Base-by-base conservation (phyloP, 108 stramenopile genomes). In the Fragilariopsis cylindrus region DNA sequence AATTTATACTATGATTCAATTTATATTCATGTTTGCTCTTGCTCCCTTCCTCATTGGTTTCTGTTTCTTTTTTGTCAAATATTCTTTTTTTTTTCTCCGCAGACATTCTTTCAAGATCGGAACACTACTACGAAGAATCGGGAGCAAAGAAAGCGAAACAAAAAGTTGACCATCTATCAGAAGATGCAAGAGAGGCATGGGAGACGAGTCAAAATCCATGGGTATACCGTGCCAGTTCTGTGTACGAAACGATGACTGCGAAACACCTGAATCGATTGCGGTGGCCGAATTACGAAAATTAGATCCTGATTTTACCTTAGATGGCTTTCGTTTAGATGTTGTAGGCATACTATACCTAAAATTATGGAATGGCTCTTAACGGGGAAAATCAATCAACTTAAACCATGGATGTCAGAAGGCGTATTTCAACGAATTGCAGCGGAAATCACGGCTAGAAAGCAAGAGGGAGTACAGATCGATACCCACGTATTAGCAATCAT, bases 161-260 rank as follows among this genome's bases (percentile, higher is more conserved):
- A 74, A 85, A 81, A 48, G 74, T 93, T 12, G 89, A 88, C 44
- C 84, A 97, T 66, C 72, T 93, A 43, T 57, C 63, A 8, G 93
- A 96, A 74, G 97, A 98, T 73, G 97, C 93, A 39, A 75, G 76
- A 19, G 98, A 98, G 82, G 90, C 96, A 30, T 98, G 97, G 98
- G 98, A 99, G 76, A 99, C 98, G 62, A 95, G 88, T 63, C 98
- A 98, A 84, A 98, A 99, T 88, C 99, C 99, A 9, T 90, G 98
- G 86, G 97, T 99, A 9, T 99, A 99, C 76, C 94, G 95, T 55
- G 84, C 93, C 18, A 97, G 96, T 45, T 93, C 91, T 39, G 93
- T 96, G 43, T 98, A 94, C 77, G 99, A 99, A 67, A 96, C 96
- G 13, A 47, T 99, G 60, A 98, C 97, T 4, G 96, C 96, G 98